Evolutionary conservation across 257 asterid species (phyloP).

Genomic region (Jasminum sambac): DNA sequence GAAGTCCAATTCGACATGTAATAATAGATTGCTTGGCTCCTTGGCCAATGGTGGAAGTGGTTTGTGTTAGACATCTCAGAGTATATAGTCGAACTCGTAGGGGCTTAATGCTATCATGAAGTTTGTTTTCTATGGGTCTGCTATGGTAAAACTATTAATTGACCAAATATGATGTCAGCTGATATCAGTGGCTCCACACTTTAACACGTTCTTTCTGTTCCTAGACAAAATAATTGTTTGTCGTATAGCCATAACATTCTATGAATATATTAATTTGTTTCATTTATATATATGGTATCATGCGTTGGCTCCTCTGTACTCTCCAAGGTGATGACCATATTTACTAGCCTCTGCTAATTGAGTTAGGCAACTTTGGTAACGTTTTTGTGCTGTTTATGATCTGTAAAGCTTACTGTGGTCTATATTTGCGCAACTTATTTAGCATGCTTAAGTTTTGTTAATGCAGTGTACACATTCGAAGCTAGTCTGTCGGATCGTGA

Average conservation of each 20-base stretch:
- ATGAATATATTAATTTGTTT: neutral
- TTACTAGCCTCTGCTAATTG: neutral
- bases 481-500: conserved; percentile 45
- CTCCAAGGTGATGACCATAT: neutral
- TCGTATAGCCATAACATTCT: neutral
- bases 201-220: neutral
- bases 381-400: conserved; percentile 6
- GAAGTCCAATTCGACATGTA: neutral
- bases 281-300: neutral
- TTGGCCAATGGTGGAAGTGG: neutral
- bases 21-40: neutral
- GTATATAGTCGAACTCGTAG: neutral
- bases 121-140: neutral
- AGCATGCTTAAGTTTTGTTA: conserved; percentile 19
- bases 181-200: neutral
- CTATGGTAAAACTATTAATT: neutral
- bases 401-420: neutral
- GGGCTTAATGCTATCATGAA: neutral
- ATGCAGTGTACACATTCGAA: conserved; percentile 68
- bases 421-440: conserved; percentile 6
- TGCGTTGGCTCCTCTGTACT: too few relatives aligned
- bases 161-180: neutral
- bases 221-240: neutral
- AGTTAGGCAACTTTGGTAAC: neutral
- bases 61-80: neutral